Percentiles rank a stretch among this genome's conserved stretches.
These are phyloP conservation scores for Artomyces pyxidatus DNA, from an alignment of 768 basidiomycete species.

Conservation along the genomic window DNA sequence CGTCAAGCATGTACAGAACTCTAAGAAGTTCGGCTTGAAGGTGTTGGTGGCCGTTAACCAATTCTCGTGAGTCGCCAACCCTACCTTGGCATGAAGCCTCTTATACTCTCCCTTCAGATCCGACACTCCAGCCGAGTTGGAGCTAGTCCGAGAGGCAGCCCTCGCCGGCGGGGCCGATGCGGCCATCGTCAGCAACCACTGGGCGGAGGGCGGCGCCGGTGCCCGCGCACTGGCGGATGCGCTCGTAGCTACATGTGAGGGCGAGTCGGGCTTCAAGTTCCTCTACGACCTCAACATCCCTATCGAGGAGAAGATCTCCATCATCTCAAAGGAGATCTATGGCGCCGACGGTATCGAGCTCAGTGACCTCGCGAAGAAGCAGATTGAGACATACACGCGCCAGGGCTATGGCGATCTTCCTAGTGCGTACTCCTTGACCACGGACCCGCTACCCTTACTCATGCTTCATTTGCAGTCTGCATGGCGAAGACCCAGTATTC, in stretches of 20 bases:
- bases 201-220: constrained; percentile 92
- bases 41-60: constrained; percentile 94
- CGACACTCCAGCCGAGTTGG: constrained; percentile 85
- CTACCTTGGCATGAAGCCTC: neutral
- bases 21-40: constrained; percentile 92
- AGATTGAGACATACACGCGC: constrained; percentile 84
- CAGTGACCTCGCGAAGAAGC: constrained; percentile 75
- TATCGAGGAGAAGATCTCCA: constrained; percentile 82
- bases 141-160: constrained; percentile 72
- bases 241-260: constrained; percentile 81
- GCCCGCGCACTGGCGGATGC: constrained; percentile 87
- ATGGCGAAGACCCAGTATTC: constrained; percentile 99
- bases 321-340: constrained; percentile 87
- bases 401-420: constrained; percentile 80
- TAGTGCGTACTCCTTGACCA: constrained; percentile 39
- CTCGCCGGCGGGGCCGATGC: constrained; percentile 86
- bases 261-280: constrained; percentile 81
- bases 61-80: constrained; percentile 65
- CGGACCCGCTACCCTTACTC: neutral
- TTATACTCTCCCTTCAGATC: constrained; percentile 42
- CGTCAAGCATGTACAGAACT: constrained; percentile 88
- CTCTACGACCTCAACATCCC: constrained; percentile 81
- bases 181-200: constrained; percentile 93
- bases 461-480: constrained; percentile 50
- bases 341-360: constrained; percentile 87